Conservation (phyloP, 169 alveolate species). For the Plasmodium fragile region DNA sequence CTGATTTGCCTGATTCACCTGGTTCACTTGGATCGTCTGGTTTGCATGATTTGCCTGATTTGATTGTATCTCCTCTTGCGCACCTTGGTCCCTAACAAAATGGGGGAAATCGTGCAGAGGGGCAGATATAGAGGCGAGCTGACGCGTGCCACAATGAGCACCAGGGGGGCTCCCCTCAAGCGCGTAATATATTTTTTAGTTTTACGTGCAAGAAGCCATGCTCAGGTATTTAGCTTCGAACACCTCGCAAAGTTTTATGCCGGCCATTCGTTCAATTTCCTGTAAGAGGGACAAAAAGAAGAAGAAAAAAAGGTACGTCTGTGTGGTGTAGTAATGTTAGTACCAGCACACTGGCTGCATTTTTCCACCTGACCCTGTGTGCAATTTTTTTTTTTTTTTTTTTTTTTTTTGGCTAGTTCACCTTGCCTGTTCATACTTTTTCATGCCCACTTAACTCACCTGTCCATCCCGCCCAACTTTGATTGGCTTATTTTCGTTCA, state of each 20-base stretch:
- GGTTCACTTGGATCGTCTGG: neutral
- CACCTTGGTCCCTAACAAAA: neutral
- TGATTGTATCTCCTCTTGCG: neutral
- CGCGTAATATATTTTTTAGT: neutral
- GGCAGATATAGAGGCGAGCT: neutral
- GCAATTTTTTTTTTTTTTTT: neutral
- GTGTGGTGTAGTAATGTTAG: neutral
- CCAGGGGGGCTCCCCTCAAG: neutral
- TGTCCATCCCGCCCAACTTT: constrained; percentile 83
- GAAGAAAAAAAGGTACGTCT: neutral
- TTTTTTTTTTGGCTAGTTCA: neutral
- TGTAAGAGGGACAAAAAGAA: neutral
- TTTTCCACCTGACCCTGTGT: neutral
- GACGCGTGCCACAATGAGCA: neutral
- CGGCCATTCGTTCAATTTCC: constrained; percentile 73
- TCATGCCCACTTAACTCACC: constrained; percentile 24
- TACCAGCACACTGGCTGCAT: neutral
- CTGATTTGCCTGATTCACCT: neutral
- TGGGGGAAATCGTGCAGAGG: neutral
- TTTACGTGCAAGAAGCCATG: constrained; percentile 6
- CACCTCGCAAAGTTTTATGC: constrained; percentile 44
- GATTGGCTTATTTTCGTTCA: constrained; percentile 77
- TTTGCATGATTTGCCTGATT: neutral
- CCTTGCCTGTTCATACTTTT: constrained; percentile 29
- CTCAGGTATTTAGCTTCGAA: constrained; percentile 59